Evolutionary conservation across 225 moss, liverwort and hornwort species (phyloP).

Genomic region (Rhytidiadelphus loreus): DNA sequence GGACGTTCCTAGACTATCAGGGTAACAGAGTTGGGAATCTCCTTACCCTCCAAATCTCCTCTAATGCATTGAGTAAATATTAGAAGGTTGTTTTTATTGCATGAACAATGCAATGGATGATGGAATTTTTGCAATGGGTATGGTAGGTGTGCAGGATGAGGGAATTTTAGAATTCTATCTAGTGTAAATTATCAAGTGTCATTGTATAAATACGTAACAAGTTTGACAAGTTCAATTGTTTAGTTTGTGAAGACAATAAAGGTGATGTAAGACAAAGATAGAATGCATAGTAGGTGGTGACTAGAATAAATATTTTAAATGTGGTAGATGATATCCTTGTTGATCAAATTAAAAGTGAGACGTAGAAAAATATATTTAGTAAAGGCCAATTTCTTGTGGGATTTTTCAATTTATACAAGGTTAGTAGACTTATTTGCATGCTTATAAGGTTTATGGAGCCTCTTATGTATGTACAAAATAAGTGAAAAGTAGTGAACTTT

Average conservation of each 20-base stretch:
- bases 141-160: neutral
- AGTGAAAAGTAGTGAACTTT: neutral
- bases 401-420: neutral
- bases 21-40: no score
- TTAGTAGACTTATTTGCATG: neutral
- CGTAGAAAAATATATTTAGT: accelerated
- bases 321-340: accelerated
- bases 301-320: neutral
- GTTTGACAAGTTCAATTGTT: neutral
- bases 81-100: neutral
- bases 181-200: neutral
- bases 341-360: accelerated
- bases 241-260: neutral
- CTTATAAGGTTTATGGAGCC: neutral
- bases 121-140: neutral
- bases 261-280: neutral
- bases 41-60: no score
- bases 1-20: no score
- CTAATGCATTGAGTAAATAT: neutral
- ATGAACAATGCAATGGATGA: neutral
- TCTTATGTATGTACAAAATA: neutral
- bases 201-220: neutral
- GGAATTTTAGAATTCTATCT: neutral
- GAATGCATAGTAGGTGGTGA: neutral
- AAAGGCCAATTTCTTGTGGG: accelerated